These are phyloP conservation scores for Colletotrichum lindemuthianum DNA, from an alignment of 2,329 filamentous ascomycete genomes.

Conservation along the genomic window DNA sequence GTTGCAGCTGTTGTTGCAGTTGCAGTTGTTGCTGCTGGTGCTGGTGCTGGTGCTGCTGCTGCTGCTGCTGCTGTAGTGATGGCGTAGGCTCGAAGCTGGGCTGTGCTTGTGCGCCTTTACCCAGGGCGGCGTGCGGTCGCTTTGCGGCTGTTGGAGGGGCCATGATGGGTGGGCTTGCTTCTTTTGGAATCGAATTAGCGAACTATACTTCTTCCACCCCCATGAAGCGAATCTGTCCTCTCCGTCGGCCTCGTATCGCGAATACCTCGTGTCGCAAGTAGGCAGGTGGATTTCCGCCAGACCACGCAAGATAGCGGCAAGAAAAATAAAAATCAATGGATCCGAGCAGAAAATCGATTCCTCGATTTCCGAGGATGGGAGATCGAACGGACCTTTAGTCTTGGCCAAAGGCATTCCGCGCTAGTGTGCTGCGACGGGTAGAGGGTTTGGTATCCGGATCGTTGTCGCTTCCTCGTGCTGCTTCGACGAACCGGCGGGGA, in stretches of 20 bases:
- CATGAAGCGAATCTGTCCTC: slow-evolving; percentile 28
- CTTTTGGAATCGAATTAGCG: slow-evolving; percentile 28
- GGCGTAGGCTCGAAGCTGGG: slow-evolving; percentile 1
- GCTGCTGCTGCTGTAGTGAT: too few relatives aligned
- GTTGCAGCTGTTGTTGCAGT: too few relatives aligned
- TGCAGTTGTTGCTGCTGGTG: too few relatives aligned
- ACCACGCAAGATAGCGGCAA: background rate
- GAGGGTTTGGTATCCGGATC: background rate
- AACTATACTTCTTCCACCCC: slow-evolving; percentile 11
- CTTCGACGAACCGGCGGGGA: too few relatives aligned
- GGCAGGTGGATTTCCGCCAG: background rate
- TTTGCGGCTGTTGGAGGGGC: slow-evolving; percentile 33
- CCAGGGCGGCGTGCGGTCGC: slow-evolving; percentile 29
- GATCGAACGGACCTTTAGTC: slow-evolving; percentile 19
- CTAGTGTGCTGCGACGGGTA: slow-evolving; percentile 1
- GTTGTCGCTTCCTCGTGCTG: background rate
- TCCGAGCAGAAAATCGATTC: slow-evolving; percentile 6
- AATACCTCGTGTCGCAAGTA: slow-evolving; percentile 10
- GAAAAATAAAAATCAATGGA: background rate
- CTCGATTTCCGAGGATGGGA: background rate
- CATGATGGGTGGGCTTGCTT: slow-evolving; percentile 26
- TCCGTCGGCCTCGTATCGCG: slow-evolving; percentile 13
- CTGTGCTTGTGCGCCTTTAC: slow-evolving; percentile 9
- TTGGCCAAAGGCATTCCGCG: slow-evolving; percentile 20
- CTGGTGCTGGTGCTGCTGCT: too few relatives aligned